These are phyloP conservation scores for Phaseolus lunatus DNA, from an alignment of 306 rosid species.

Conservation along the genomic window DNA sequence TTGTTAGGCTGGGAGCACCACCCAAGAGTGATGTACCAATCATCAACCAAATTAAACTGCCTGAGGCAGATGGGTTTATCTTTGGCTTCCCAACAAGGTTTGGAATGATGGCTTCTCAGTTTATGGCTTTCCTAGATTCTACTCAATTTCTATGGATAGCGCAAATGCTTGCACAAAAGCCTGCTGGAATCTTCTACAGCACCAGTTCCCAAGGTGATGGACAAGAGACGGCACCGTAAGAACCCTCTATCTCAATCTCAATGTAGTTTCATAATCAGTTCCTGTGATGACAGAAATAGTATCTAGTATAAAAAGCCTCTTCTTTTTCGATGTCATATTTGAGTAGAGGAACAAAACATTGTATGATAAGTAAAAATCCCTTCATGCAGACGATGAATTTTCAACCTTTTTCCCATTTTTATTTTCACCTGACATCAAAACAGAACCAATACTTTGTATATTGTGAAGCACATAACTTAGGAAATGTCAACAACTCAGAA, in stretches of 20 bases:
- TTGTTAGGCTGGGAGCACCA: constrained; percentile 73
- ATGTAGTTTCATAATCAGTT: neutral
- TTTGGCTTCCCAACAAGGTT: constrained; percentile 81
- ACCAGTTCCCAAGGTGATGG: constrained; percentile 85
- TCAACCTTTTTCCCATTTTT: neutral
- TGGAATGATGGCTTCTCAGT: constrained; percentile 66
- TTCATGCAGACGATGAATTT: neutral
- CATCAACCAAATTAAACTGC: constrained; percentile 61
- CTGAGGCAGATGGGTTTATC: constrained; percentile 71
- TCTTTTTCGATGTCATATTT: neutral
- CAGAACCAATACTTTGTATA: neutral
- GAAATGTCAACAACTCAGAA: neutral
- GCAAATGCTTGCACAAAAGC: constrained; percentile 75
- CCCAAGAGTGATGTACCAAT: constrained; percentile 67
- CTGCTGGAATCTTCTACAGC: constrained; percentile 75
- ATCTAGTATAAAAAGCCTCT: neutral
- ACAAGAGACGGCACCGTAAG: constrained; percentile 86
- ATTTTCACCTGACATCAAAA: neutral
- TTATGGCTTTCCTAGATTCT: constrained; percentile 48
- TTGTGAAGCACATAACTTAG: neutral
- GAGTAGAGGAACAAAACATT: neutral
- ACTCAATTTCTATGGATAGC: constrained; percentile 70
- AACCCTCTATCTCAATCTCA: neutral
- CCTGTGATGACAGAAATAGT: neutral
- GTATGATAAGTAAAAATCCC: neutral